Evolutionary conservation across 1,139 yeast genomes (phyloP).

Genomic region (Geotrichum candidum): DNA sequence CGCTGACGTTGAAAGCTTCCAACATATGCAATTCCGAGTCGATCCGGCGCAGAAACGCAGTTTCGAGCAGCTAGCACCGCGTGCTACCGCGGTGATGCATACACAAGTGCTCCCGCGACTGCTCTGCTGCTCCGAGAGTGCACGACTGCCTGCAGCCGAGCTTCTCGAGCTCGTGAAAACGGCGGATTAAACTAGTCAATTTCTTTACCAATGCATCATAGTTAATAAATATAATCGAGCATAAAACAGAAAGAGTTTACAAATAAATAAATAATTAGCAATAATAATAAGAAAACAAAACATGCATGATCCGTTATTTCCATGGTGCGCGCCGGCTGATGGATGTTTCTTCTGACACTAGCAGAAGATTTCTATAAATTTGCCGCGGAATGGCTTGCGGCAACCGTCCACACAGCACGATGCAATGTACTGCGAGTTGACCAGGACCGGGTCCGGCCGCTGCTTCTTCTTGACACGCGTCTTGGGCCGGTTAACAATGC

Average conservation of each 20-base stretch:
- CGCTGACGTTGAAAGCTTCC: conserved; percentile 38
- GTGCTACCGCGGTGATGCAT: conserved; percentile 29
- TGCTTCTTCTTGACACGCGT: conserved; percentile 1
- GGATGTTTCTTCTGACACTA: no score
- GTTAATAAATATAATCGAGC: background rate
- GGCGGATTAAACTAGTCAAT: background rate
- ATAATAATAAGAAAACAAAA: no score
- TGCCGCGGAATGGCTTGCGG: conserved; percentile 19
- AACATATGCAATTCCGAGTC: conserved; percentile 36
- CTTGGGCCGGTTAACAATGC: conserved; percentile 34
- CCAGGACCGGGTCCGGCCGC: background rate
- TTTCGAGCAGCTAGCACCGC: conserved; percentile 36
- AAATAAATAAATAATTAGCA: background rate
- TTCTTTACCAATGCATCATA: background rate
- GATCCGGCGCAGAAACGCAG: conserved; percentile 31
- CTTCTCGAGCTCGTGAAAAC: conserved; percentile 19
- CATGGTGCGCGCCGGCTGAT: no score
- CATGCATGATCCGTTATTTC: no score
- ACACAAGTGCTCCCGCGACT: conserved; percentile 32
- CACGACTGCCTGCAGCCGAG: conserved; percentile 35
- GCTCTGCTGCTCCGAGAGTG: conserved; percentile 39
- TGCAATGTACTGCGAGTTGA: background rate
- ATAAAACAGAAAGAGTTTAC: background rate
- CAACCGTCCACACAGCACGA: conserved; percentile 23
- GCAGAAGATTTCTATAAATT: conserved; percentile 27